Evolutionary conservation across 345 rosid genomes (phyloP).

Genomic region (Populus nigra): DNA sequence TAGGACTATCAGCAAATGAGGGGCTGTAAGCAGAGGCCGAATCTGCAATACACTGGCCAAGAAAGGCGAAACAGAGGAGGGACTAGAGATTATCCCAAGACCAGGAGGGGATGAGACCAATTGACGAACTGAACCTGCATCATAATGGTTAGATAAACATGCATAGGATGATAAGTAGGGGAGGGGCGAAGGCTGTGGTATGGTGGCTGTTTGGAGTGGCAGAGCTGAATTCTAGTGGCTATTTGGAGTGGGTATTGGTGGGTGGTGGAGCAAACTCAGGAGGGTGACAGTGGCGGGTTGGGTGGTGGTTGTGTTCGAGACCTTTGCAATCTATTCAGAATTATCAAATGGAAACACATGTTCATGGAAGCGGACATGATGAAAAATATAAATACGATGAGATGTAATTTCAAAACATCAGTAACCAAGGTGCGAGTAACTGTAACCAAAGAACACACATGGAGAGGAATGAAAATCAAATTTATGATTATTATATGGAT

Average conservation of each 20-base stretch:
- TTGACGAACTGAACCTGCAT: fast-evolving
- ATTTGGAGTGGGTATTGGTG: neutral
- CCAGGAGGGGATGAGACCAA: too few species aligned
- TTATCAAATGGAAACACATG: too few species aligned
- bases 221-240: fast-evolving
- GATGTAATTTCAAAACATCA: neutral
- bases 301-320: fast-evolving
- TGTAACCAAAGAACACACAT: too few species aligned
- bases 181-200: fast-evolving
- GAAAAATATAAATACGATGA: too few species aligned
- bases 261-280: fast-evolving
- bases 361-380: neutral
- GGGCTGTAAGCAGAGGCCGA: too few species aligned
- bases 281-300: neutral
- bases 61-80: fast-evolving
- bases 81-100: too few species aligned
- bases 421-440: neutral
- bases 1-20: fast-evolving
- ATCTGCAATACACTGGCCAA: too few species aligned
- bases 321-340: neutral
- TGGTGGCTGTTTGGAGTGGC: fast-evolving
- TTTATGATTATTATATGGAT: too few species aligned
- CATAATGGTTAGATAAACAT: neutral
- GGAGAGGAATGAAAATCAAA: neutral
- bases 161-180: fast-evolving